Percentiles rank a stretch among this genome's conserved stretches.
phyloP scores from a whole-genome alignment of 495 filamentous ascomycete species.

The Melanomma pulvis-pyrius region DNA sequence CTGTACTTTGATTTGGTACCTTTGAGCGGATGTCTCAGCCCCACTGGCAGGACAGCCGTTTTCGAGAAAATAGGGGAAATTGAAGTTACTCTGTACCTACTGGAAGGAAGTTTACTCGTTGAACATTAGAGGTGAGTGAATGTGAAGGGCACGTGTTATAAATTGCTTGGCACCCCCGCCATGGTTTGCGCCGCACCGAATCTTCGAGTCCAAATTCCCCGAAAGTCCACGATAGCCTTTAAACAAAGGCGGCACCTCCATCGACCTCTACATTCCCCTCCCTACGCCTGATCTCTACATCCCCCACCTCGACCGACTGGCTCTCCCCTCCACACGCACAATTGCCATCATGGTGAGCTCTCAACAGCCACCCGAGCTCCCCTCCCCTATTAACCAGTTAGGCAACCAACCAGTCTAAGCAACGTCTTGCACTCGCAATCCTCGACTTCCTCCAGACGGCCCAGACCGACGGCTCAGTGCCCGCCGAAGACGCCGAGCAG shows the following conservation, averaged over 20 bases:
- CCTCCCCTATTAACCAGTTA: neutral
- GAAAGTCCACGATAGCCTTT: neutral
- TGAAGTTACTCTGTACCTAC: neutral
- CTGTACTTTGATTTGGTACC: neutral
- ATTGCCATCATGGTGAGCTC: constrained; percentile 24
- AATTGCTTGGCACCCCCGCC: neutral
- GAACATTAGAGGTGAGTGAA: too few species aligned
- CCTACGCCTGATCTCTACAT: neutral
- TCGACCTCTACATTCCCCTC: neutral
- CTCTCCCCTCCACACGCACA: neutral
- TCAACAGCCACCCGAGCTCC: neutral
- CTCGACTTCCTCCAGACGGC: constrained; percentile 90
- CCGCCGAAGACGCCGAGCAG: constrained; percentile 81
- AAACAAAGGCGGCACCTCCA: neutral
- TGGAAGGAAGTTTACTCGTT: too few species aligned
- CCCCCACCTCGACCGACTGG: neutral
- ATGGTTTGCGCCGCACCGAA: too few species aligned
- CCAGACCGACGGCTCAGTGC: constrained; percentile 83
- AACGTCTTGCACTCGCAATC: constrained; percentile 94
- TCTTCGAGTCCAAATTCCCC: constrained; percentile 19
- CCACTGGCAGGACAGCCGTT: too few species aligned
- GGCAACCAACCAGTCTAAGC: constrained; percentile 63
- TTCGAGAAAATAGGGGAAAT: too few species aligned
- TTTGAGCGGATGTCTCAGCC: neutral
- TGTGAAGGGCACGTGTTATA: constrained; percentile 8